Evolutionary conservation across 805 yeast species (phyloP).

Genomic region (Candida nemodendra): DNA sequence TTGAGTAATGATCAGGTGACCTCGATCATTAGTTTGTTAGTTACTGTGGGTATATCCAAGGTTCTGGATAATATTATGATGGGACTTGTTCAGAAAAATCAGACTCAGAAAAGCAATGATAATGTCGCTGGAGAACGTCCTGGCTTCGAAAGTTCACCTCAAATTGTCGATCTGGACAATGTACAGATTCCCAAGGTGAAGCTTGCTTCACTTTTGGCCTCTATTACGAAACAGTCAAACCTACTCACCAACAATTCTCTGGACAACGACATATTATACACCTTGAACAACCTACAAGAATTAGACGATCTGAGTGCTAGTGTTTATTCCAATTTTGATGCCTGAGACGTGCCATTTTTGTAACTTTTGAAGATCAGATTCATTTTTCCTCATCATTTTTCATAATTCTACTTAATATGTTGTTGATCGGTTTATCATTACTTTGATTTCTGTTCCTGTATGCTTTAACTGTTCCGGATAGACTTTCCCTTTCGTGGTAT

Average conservation of each 20-base stretch:
- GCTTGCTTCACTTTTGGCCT: conserved; percentile 71
- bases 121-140: conserved; percentile 3
- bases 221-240: conserved; percentile 61
- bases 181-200: conserved; percentile 33
- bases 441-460: too few species aligned
- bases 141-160: neutral
- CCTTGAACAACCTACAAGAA: conserved; percentile 54
- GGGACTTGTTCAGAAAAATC: conserved; percentile 14
- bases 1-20: conserved; percentile 26
- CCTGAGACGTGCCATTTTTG: conserved; percentile 9
- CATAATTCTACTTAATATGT: too few species aligned
- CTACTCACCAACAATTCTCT: conserved; percentile 30
- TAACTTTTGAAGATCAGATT: too few species aligned
- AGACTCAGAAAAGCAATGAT: too few species aligned
- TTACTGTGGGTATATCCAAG: conserved; percentile 43
- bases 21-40: conserved; percentile 37
- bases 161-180: conserved; percentile 1
- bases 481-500: too few species aligned
- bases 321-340: conserved; percentile 74
- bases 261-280: conserved; percentile 31
- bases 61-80: conserved; percentile 45
- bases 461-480: too few species aligned
- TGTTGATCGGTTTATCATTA: too few species aligned
- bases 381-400: neutral
- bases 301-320: conserved; percentile 87